Base-by-base conservation (phyloP, 2,329 filamentous ascomycete species). In the Trichothecium sympodiale region DNA sequence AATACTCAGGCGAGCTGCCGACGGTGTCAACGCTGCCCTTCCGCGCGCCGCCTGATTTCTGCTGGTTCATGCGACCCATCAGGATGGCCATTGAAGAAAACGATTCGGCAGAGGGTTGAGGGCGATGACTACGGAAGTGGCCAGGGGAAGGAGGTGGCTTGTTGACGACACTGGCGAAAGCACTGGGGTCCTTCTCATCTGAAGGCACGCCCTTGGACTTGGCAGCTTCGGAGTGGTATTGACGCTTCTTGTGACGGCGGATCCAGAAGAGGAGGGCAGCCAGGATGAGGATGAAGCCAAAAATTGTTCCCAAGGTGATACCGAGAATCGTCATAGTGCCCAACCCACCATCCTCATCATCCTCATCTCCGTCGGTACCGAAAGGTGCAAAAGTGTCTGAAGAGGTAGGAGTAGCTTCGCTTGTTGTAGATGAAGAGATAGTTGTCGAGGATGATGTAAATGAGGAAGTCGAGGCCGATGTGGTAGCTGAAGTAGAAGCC, bases 241-340 rank as follows among this genome's bases (percentile, higher is more conserved):
- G 59, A 37, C 64, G 71, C 45, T 70, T 69, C 52, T 72, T 76
- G 46, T 71, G 51, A 15, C 54, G 53, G 30, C 56, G 49, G 9
- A 62, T 36, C 8, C 82, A 65, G 34, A 91, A 63, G 15, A 95
- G 67, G n/a, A 86, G 53, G 2, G 83, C 54, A 17, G 83, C 67
- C n/a, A 93, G 62, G 6, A 94, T 52, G 1, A 77, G 60, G 15
- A 81, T 77, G 35, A 86, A 63, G 14, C 83, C 86, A 35, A 83
- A 72, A 16, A 94, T 77, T n/a, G 80, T 77, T 10, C 88, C 87
- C 1, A 96, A 68, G 0, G 83, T 83, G 34, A 84, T 83, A 25
- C 84, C 88, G 2, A 95, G 69, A 18, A 94, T 80, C 7, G 76
- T 45, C 57, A 69, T 63, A 52, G 63, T 51, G 39, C 55, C 51